phyloP scores from a whole-genome alignment of 768 basidiomycete genomes.

The Macrolepiota albuminosa region DNA sequence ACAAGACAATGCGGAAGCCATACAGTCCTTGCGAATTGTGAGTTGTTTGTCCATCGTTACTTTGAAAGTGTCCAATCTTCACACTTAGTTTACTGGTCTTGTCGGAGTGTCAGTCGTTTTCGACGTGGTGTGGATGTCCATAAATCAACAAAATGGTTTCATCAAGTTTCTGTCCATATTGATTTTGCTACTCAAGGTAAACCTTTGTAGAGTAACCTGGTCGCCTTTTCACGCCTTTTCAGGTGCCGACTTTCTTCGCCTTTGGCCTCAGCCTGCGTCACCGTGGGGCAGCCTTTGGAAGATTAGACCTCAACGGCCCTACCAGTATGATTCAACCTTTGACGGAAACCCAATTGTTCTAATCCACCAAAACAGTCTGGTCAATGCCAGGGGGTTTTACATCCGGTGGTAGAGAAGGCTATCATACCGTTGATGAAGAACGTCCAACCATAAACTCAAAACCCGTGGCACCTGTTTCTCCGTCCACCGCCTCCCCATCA shows the following conservation, averaged over 20 bases:
- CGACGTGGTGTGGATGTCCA: conserved; percentile 69
- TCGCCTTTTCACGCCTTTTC: neutral
- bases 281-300: conserved; percentile 50
- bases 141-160: conserved; percentile 50
- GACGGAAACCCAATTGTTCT: neutral
- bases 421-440: conserved; percentile 61
- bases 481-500: conserved; percentile 16
- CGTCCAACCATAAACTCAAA: conserved; percentile 19
- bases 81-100: conserved; percentile 56
- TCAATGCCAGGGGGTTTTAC: conserved; percentile 75
- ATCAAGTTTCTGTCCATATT: conserved; percentile 50
- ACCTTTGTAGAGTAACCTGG: neutral
- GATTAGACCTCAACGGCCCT: conserved; percentile 45
- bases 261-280: conserved; percentile 51
- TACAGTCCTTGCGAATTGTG: conserved; percentile 63
- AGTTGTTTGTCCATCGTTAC: conserved; percentile 12
- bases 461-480: conserved; percentile 21
- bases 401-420: conserved; percentile 48
- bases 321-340: conserved; percentile 38
- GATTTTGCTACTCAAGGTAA: conserved; percentile 56
- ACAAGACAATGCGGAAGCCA: conserved; percentile 62
- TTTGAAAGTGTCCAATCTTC: neutral
- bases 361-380: conserved; percentile 48
- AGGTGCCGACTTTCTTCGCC: conserved; percentile 60
- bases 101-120: conserved; percentile 57